These are phyloP conservation scores for Diphasiastrum complanatum DNA, from an alignment of 83 land plant genomes.

Conservation along the genomic window DNA sequence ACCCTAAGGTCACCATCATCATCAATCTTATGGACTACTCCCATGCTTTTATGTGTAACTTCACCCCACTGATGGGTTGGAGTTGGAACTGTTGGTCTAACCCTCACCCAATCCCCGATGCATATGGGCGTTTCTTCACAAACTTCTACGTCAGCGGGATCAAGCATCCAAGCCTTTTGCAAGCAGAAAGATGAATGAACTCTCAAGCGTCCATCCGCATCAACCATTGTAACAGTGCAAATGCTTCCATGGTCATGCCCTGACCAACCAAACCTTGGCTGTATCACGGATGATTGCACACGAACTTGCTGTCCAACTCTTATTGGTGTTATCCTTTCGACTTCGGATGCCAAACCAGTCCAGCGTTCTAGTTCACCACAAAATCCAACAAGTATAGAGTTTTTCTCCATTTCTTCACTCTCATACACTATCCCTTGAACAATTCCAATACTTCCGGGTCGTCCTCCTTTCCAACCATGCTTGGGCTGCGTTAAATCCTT, in stretches of 20 bases:
- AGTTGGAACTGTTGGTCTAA: slow-evolving; percentile 46
- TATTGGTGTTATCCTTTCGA: slow-evolving; percentile 51
- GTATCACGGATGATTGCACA: slow-evolving; percentile 53
- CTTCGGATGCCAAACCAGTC: slow-evolving; percentile 58
- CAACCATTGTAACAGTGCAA: slow-evolving; percentile 63
- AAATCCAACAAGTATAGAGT: slow-evolving; percentile 47
- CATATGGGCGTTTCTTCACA: slow-evolving; percentile 63
- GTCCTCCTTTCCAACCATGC: slow-evolving; percentile 58
- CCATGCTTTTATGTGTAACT: slow-evolving; percentile 67
- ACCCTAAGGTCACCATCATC: slow-evolving; percentile 74
- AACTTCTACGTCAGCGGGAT: slow-evolving; percentile 75
- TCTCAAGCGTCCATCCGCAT: slow-evolving; percentile 85
- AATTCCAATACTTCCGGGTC: slow-evolving; percentile 75
- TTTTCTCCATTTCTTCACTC: slow-evolving; percentile 28
- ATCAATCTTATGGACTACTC: slow-evolving; percentile 79
- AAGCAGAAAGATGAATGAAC: slow-evolving; percentile 61
- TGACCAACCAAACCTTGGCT: slow-evolving; percentile 93
- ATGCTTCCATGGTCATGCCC: slow-evolving; percentile 58
- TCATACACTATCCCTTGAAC: slow-evolving; percentile 76
- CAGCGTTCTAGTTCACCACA: slow-evolving; percentile 94
- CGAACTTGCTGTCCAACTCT: slow-evolving; percentile 56
- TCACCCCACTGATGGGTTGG: slow-evolving; percentile 95
- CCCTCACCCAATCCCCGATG: slow-evolving; percentile 87
- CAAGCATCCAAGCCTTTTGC: slow-evolving; percentile 79
- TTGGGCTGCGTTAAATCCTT: slow-evolving; percentile 36